Conservation (phyloP, 768 basidiomycete genomes). For the Tubosaeta brunneosetosa region DNA sequence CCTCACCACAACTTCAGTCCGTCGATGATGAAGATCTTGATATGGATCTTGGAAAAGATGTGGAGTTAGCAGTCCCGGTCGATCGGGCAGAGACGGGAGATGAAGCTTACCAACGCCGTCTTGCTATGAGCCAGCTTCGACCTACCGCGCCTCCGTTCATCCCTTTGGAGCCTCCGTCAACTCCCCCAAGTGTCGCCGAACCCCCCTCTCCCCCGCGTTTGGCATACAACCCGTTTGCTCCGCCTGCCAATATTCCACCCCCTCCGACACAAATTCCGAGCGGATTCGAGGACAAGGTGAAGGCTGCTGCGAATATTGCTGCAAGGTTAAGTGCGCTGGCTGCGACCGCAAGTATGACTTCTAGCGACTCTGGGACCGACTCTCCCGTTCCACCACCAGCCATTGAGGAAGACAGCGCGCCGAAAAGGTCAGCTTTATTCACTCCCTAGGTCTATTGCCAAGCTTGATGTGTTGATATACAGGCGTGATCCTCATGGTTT, state of each 20-base stretch:
- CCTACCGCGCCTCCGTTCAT: conserved; percentile 27
- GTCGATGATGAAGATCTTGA: conserved; percentile 19
- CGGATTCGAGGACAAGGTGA: conserved; percentile 61
- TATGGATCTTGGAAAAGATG: conserved; percentile 1
- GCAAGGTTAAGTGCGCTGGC: conserved; percentile 64
- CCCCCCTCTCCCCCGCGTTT: conserved; percentile 47
- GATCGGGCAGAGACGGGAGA: conserved; percentile 49
- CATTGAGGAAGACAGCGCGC: conserved; percentile 27
- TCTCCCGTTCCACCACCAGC: conserved; percentile 28
- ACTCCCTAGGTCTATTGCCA: not conserved
- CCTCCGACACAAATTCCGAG: conserved; percentile 44
- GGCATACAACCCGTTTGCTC: conserved; percentile 69
- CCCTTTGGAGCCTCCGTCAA: conserved; percentile 20
- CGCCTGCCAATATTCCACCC: conserved; percentile 55
- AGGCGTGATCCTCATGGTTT: conserved; percentile 68
- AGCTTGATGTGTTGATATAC: not conserved
- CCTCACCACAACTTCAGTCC: conserved; percentile 22
- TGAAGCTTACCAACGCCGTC: conserved; percentile 60
- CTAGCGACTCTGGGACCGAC: conserved; percentile 22
- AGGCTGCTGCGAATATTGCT: conserved; percentile 79
- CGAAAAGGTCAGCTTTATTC: conserved; percentile 12
- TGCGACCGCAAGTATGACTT: conserved; percentile 21
- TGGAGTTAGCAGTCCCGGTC: not conserved
- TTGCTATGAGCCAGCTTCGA: conserved; percentile 49
- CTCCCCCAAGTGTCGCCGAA: conserved; percentile 18